phyloP scores from a whole-genome alignment of 441 rosid genomes.

The Mallotus repandus region DNA sequence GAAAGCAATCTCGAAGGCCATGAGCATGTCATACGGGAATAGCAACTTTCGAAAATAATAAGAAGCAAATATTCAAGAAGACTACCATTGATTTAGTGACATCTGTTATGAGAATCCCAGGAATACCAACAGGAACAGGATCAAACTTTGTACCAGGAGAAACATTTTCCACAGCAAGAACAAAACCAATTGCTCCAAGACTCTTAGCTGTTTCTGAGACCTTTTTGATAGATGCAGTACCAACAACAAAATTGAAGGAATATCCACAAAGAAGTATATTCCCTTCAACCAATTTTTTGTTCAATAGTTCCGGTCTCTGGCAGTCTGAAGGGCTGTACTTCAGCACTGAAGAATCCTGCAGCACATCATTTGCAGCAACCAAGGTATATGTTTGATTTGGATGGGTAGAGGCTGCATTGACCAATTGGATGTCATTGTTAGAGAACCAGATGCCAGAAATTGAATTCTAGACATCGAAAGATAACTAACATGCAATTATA shows the following conservation, averaged over 20 bases:
- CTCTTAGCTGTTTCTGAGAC: slow-evolving; percentile 90
- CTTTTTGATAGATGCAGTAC: slow-evolving; percentile 91
- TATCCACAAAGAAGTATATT: slow-evolving; percentile 95
- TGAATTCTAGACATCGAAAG: slow-evolving; percentile 10
- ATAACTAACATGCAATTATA: neutral
- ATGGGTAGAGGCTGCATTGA: slow-evolving; percentile 79
- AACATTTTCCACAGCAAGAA: slow-evolving; percentile 91
- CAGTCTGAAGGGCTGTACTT: slow-evolving; percentile 91
- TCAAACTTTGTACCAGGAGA: slow-evolving; percentile 96
- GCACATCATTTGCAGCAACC: slow-evolving; percentile 96
- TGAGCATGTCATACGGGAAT: neutral
- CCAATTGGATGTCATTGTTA: slow-evolving; percentile 22
- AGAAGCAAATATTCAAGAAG: slow-evolving; percentile 8
- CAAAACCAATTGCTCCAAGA: slow-evolving; percentile 96
- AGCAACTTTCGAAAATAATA: neutral
- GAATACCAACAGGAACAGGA: slow-evolving; percentile 85
- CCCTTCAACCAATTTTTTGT: slow-evolving; percentile 80
- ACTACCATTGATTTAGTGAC: slow-evolving; percentile 80
- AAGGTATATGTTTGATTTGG: slow-evolving; percentile 66
- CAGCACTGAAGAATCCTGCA: slow-evolving; percentile 66
- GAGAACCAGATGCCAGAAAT: slow-evolving; percentile 13
- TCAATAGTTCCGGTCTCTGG: slow-evolving; percentile 86
- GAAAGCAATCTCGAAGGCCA: neutral
- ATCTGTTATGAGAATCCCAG: slow-evolving; percentile 89
- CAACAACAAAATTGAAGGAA: slow-evolving; percentile 92